phyloP scores from a whole-genome alignment of 83 land plant genomes.

The Isoetes engelmannii region DNA sequence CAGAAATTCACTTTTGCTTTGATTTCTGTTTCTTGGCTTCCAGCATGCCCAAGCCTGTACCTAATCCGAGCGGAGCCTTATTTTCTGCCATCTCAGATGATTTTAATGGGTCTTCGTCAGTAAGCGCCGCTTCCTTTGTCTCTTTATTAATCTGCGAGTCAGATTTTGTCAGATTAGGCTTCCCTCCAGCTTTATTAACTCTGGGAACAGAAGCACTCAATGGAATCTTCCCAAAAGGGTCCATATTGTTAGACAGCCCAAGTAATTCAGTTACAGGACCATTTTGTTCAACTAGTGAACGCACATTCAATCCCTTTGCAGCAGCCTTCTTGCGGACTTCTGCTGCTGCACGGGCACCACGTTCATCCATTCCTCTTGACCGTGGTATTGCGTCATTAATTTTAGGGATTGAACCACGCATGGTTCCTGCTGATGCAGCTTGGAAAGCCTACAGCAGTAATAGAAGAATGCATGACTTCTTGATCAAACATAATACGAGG shows the following conservation, averaged over 20 bases:
- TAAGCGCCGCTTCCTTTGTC: neutral
- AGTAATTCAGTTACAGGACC: conserved; percentile 18
- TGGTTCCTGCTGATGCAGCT: conserved; percentile 52
- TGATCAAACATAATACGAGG: too few species aligned
- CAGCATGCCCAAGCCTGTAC: conserved; percentile 43
- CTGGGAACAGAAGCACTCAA: conserved; percentile 11
- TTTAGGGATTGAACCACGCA: too few species aligned
- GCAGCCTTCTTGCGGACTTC: conserved; percentile 91
- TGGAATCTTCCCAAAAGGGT: conserved; percentile 16
- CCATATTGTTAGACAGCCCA: conserved; percentile 21
- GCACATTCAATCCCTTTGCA: conserved; percentile 69
- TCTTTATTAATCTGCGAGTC: conserved; percentile 4
- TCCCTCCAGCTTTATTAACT: too few species aligned
- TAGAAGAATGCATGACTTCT: too few species aligned
- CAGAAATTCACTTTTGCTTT: too few species aligned
- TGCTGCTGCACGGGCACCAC: conserved; percentile 91
- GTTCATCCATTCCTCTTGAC: conserved; percentile 78
- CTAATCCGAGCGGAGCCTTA: conserved; percentile 58
- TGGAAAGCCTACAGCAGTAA: conserved; percentile 83
- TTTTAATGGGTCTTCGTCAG: neutral
- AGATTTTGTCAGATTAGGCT: neutral
- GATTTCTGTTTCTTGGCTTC: conserved; percentile 55
- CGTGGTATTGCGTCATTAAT: conserved; percentile 55
- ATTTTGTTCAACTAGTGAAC: conserved; percentile 40
- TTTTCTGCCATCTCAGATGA: conserved; percentile 10